phyloP scores from a whole-genome alignment of 345 rosid genomes.

The Murraya koenigii region DNA sequence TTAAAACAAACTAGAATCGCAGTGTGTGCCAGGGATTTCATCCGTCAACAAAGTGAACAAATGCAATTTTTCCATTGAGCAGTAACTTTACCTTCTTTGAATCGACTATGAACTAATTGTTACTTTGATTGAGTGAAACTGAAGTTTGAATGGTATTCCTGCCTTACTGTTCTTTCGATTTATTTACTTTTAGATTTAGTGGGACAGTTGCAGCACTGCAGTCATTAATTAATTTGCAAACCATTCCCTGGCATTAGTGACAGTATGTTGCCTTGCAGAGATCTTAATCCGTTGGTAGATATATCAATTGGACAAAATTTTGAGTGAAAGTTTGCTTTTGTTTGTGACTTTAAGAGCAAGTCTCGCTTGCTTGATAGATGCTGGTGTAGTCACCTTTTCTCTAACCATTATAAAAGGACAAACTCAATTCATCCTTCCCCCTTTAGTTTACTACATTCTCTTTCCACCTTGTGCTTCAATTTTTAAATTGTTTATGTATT shows the following conservation, averaged over 20 bases:
- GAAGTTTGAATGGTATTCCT: neutral
- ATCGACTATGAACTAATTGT: neutral
- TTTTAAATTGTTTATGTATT: neutral
- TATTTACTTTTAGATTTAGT: neutral
- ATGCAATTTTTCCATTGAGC: neutral
- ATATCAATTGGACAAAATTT: neutral
- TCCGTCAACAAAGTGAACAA: neutral
- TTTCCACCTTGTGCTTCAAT: neutral
- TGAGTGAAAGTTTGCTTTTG: neutral
- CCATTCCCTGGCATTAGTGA: neutral
- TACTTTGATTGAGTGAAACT: neutral
- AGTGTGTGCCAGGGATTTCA: neutral
- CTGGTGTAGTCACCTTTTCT: neutral
- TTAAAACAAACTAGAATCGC: neutral
- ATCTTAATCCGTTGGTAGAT: neutral
- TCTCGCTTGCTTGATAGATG: neutral
- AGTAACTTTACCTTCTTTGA: neutral
- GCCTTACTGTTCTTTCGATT: neutral
- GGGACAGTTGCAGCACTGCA: neutral
- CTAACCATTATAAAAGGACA: neutral
- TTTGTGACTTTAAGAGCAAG: neutral
- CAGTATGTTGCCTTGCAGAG: neutral
- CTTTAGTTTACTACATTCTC: neutral
- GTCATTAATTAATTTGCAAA: conserved; percentile 1
- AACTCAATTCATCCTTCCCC: neutral